Evolutionary conservation across 192 early-diverging fungal species (phyloP), one percentile per base, ranked within the genome.

Genomic region (Coemansia sp.): DNA sequence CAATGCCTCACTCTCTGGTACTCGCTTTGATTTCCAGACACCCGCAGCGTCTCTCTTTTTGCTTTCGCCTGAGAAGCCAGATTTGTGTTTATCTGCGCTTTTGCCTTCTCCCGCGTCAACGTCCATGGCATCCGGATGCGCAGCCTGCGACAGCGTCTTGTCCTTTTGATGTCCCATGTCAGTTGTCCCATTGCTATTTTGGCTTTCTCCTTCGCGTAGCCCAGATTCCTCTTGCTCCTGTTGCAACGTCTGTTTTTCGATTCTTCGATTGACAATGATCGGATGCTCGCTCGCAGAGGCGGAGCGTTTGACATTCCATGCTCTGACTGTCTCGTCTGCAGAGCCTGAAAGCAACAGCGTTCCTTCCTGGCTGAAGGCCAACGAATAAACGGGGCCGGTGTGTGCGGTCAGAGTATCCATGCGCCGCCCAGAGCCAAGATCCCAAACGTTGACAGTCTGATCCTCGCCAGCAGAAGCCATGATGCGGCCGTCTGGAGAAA

Each of bases 351-450:
- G 89, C 43, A 99, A 73, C 26, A 95, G 69, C 30, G 72, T 90
- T 34, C 90, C 89, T 66, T 95, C 94, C 26, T 85, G 78, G 67
- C 91, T 94, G 67, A 99, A 99, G 5, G 85, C 87, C 18, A 99
- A 85, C 15, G 92, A 90, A 68, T 97, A 93, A 15, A 99, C 85
- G 3, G 89, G 73, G 18, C 88, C 89, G 26, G 90, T 88, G 73
- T 99, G 97, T 1, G 95, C 98, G 9, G 83, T 81, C 86, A 99
- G 77, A 43, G 85, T 87, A 64, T 95, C 94, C 73, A 99, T 87
- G 36, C 87, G 75, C 46, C 87, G 89, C 14, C 95, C 96, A 0
- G 87, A 89, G 7, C 89, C 91, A 16, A 99, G 76, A 76, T 99
- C 98, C 96, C 98, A 98, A 21, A 99, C 75, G 64, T 84, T 89